Evolutionary conservation across 768 basidiomycete species (phyloP).

Genomic region (Naganishia friedmannii): DNA sequence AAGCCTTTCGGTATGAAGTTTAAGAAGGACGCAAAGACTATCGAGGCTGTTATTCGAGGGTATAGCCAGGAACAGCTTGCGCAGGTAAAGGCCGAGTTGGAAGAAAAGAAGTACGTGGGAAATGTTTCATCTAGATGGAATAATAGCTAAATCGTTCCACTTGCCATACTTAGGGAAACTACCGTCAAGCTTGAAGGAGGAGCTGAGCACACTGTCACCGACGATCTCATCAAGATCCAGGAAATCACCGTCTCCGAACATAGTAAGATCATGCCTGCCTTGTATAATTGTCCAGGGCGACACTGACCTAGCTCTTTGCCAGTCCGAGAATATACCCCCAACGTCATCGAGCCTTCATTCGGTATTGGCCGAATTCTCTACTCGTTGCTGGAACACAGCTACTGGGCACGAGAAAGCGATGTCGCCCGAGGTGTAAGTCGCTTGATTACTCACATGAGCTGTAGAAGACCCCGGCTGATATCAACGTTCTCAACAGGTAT

Average conservation of each 20-base stretch:
- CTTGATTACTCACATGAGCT: constrained; percentile 32
- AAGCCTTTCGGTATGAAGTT: constrained; percentile 84
- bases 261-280: constrained; percentile 53
- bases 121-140: constrained; percentile 58
- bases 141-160: constrained; percentile 51
- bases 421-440: constrained; percentile 75
- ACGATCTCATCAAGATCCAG: constrained; percentile 72
- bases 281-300: not conserved
- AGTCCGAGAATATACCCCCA: constrained; percentile 95
- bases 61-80: constrained; percentile 65
- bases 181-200: constrained; percentile 60
- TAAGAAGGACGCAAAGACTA: constrained; percentile 70
- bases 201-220: constrained; percentile 66
- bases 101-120: constrained; percentile 30
- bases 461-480: not conserved
- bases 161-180: constrained; percentile 43
- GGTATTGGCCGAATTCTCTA: constrained; percentile 95
- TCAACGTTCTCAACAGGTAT: constrained; percentile 59
- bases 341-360: constrained; percentile 98
- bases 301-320: constrained; percentile 27
- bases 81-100: constrained; percentile 68
- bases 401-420: constrained; percentile 91
- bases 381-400: constrained; percentile 87
- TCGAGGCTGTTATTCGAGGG: constrained; percentile 58
- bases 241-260: constrained; percentile 83